These are phyloP conservation scores for Suillus subaureus DNA, from an alignment of 768 basidiomycete genomes.

Conservation along the genomic window DNA sequence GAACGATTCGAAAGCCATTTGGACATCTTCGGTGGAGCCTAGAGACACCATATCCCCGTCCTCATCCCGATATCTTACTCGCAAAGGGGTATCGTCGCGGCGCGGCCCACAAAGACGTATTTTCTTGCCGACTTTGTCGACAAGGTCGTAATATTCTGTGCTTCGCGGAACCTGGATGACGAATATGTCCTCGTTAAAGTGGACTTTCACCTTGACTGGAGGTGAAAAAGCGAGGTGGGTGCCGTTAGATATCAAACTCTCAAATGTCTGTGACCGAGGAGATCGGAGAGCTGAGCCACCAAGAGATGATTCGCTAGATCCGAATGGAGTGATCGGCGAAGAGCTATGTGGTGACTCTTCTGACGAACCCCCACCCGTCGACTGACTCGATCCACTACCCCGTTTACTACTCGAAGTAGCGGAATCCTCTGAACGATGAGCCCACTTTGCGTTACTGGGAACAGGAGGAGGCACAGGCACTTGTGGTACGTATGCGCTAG, in stretches of 20 bases:
- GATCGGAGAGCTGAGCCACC: conserved; percentile 55
- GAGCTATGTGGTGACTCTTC: conserved; percentile 85
- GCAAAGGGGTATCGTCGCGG: conserved; percentile 76
- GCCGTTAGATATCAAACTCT: conserved; percentile 37
- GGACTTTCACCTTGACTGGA: conserved; percentile 90
- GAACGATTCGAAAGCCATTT: conserved; percentile 90
- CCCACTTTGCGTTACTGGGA: conserved; percentile 50
- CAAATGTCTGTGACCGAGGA: conserved; percentile 58
- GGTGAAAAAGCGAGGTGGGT: conserved; percentile 29
- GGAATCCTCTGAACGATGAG: conserved; percentile 44
- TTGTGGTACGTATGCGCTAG: conserved; percentile 66
- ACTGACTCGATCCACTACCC: conserved; percentile 84
- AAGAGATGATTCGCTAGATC: conserved; percentile 85
- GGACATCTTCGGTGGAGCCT: conserved; percentile 89
- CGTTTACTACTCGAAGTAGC: conserved; percentile 56
- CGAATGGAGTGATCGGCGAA: conserved; percentile 88
- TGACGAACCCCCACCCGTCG: conserved; percentile 72
- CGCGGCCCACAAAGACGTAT: conserved; percentile 88
- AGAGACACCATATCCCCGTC: conserved; percentile 90
- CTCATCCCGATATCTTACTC: conserved; percentile 89
- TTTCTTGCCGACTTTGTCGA: conserved; percentile 91
- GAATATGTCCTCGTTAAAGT: conserved; percentile 94
- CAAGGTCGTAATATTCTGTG: conserved; percentile 81
- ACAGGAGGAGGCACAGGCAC: conserved; percentile 54
- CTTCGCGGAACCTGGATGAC: conserved; percentile 84